Percentiles rank a stretch among this genome's conserved stretches.
Evolutionary conservation across 306 rosid genomes (phyloP).

Genomic region (Spatholobus suberectus): DNA sequence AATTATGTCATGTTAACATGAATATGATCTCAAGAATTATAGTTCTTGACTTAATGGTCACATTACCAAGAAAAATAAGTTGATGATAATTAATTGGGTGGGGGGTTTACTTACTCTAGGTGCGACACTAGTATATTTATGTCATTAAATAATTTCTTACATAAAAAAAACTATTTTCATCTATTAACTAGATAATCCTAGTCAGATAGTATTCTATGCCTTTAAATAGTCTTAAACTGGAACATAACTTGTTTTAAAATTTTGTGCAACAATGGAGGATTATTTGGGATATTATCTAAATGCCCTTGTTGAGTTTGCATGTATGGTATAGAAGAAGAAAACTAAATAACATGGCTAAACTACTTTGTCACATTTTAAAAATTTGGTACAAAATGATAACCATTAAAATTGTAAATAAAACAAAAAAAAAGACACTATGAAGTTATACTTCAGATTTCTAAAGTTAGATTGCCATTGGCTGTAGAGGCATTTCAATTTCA

Average conservation of each 20-base stretch:
- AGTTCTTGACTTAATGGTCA: not conserved
- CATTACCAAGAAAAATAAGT: not conserved
- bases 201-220: not conserved
- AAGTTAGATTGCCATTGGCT: not conserved
- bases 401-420: not conserved
- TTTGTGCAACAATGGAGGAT: no score
- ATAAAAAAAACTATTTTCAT: not conserved
- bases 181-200: slow-evolving; percentile 25
- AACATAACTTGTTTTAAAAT: slow-evolving; percentile 25
- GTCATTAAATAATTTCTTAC: not conserved
- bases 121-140: not conserved
- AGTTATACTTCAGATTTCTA: not conserved
- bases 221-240: not conserved
- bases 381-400: not conserved
- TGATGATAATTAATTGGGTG: not conserved
- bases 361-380: slow-evolving; percentile 20
- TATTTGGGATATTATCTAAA: no score
- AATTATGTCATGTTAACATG: not conserved
- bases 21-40: slow-evolving; percentile 8
- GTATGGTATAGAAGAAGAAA: slow-evolving; percentile 7
- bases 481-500: slow-evolving; percentile 25
- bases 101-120: not conserved
- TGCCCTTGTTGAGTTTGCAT: slow-evolving; percentile 78
- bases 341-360: not conserved
- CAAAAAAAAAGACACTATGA: not conserved